A percentile compares a stretch with the other conserved stretches of the same genome.
phyloP scores from a whole-genome alignment of 257 asterid species.

The Solanum acaule region DNA sequence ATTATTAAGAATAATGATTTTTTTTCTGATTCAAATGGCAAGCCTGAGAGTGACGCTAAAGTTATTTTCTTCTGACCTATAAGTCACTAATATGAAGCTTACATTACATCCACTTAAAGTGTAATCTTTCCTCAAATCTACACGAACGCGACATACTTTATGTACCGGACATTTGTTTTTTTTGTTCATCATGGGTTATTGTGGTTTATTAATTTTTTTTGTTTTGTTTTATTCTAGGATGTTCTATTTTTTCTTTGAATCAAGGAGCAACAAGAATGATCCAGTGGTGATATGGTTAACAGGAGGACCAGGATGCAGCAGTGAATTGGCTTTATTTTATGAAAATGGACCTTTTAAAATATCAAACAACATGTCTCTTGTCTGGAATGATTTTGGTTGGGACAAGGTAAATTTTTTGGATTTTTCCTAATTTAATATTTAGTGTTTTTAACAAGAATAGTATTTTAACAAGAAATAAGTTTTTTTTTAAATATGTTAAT shows the following conservation, averaged over 20 bases:
- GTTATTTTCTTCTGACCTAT: not conserved
- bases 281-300: conserved; percentile 75
- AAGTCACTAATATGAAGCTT: not conserved
- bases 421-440: not conserved
- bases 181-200: not conserved
- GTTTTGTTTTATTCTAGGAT: conserved; percentile 40
- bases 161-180: not conserved
- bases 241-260: conserved; percentile 76
- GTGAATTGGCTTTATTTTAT: conserved; percentile 64
- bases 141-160: not conserved
- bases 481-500: not conserved
- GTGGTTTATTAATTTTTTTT: not conserved
- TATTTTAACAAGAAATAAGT: not conserved
- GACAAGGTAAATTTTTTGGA: conserved; percentile 39
- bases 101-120: not conserved
- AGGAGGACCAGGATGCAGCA: conserved; percentile 89
- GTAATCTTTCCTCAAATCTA: not conserved
- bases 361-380: conserved; percentile 38
- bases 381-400: conserved; percentile 79
- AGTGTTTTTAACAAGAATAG: not conserved
- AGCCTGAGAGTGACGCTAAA: not conserved
- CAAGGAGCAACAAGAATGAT: conserved; percentile 37
- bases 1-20: no score
- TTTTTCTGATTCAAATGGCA: not conserved
- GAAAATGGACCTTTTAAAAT: conserved; percentile 77